Evolutionary conservation across 106 monocot species (phyloP).

Genomic region (Allium cepa): DNA sequence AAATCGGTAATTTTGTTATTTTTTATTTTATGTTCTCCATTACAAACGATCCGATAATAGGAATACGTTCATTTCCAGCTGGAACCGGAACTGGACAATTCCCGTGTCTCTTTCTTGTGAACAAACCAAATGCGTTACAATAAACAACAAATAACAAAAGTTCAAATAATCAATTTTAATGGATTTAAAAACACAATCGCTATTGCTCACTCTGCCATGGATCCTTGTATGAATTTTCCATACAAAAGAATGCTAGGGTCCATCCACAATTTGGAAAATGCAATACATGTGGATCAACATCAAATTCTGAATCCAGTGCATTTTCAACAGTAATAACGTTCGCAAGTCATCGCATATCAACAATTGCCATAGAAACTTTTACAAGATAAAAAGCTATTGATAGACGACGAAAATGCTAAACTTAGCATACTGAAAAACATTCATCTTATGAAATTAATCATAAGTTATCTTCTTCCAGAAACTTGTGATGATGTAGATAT

Average conservation of each 20-base stretch:
- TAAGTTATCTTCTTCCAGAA: background rate
- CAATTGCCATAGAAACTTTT: background rate
- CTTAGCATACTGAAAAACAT: background rate
- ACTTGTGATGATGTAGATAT: background rate
- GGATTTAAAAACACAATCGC: too few relatives aligned
- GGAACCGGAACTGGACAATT: too few relatives aligned
- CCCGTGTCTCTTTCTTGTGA: too few relatives aligned
- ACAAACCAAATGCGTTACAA: too few relatives aligned
- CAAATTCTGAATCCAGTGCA: background rate
- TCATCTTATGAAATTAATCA: background rate
- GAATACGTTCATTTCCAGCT: too few relatives aligned
- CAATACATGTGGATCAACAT: background rate
- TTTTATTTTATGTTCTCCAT: too few relatives aligned
- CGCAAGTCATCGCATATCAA: background rate
- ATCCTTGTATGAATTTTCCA: background rate
- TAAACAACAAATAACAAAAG: too few relatives aligned
- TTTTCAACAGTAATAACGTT: background rate
- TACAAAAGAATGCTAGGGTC: background rate
- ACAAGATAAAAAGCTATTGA: background rate
- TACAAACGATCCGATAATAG: too few relatives aligned
- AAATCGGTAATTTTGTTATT: too few relatives aligned
- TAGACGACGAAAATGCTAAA: background rate
- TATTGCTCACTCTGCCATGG: background rate
- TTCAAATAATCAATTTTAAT: too few relatives aligned
- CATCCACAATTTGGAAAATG: background rate